These are phyloP conservation scores for Crepidotus variabilis DNA, from an alignment of 768 basidiomycete genomes.

Conservation along the genomic window DNA sequence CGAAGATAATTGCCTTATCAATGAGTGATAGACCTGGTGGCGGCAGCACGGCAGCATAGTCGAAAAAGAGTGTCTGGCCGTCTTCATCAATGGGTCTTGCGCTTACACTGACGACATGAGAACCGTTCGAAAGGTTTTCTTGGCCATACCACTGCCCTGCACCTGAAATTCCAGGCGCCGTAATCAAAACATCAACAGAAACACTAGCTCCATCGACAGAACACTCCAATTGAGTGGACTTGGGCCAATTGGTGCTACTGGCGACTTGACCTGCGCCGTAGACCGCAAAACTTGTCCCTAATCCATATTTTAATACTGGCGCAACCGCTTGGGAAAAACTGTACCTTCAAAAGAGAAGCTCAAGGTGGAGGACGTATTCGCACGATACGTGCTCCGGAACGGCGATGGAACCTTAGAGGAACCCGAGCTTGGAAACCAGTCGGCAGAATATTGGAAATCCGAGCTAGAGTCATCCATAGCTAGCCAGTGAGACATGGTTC, in stretches of 20 bases:
- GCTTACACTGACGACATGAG: background rate
- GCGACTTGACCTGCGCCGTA: no score
- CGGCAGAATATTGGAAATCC: background rate
- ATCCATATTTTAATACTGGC: background rate
- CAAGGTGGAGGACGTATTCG: background rate
- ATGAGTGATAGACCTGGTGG: background rate
- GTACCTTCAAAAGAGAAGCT: background rate
- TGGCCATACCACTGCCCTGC: background rate
- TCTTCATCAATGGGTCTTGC: background rate
- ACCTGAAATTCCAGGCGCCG: background rate
- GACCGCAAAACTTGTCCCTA: background rate
- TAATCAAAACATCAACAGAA: background rate
- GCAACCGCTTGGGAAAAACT: background rate
- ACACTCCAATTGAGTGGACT: background rate
- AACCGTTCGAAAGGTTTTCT: background rate
- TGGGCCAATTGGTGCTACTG: background rate
- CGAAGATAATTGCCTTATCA: background rate
- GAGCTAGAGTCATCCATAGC: background rate
- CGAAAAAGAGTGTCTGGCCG: background rate
- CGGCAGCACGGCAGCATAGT: background rate
- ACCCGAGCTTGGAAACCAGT: background rate
- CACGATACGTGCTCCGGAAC: background rate
- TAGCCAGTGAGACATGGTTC: background rate
- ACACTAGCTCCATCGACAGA: background rate
- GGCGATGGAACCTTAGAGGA: background rate